Conservation (phyloP, 495 filamentous ascomycete genomes). For the Aspergillus homomorphus region DNA sequence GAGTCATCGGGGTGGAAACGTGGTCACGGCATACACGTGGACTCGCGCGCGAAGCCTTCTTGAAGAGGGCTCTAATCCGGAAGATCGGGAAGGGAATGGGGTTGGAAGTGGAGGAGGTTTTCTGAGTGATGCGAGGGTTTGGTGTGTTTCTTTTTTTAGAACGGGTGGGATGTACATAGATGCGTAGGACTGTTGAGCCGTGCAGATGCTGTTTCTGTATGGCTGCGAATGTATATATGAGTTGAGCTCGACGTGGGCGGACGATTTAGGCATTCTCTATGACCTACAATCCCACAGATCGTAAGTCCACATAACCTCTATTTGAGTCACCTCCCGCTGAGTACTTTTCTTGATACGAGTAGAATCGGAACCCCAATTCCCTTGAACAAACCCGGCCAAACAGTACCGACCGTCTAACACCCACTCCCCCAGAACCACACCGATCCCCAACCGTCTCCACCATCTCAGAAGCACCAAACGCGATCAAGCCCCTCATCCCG, state of each 20-base stretch:
- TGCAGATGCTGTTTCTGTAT: not conserved
- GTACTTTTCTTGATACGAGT: too few relatives aligned
- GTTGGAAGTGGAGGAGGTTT: constrained; percentile 31
- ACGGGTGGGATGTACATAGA: not conserved
- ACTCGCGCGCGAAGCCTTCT: constrained; percentile 82
- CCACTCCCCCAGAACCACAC: too few relatives aligned
- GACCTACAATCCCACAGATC: too few relatives aligned
- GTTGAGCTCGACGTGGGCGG: not conserved
- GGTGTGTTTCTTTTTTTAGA: not conserved
- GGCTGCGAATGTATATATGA: not conserved
- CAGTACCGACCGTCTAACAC: too few relatives aligned
- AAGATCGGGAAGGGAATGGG: constrained; percentile 91
- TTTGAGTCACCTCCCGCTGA: too few relatives aligned
- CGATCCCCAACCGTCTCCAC: too few relatives aligned
- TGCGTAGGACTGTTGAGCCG: not conserved
- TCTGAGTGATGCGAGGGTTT: not conserved
- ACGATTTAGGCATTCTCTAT: too few relatives aligned
- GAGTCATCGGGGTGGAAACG: constrained; percentile 71
- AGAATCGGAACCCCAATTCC: too few relatives aligned
- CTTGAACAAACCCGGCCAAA: too few relatives aligned
- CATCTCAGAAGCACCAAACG: too few relatives aligned
- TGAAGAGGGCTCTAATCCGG: constrained; percentile 82
- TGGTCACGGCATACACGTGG: constrained; percentile 81
- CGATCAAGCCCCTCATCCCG: too few relatives aligned
- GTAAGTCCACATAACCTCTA: too few relatives aligned